Evolutionary conservation across 2,329 filamentous ascomycete genomes (phyloP), one percentile per base, ranked within the genome.

Genomic region (Pyricularia grisea): DNA sequence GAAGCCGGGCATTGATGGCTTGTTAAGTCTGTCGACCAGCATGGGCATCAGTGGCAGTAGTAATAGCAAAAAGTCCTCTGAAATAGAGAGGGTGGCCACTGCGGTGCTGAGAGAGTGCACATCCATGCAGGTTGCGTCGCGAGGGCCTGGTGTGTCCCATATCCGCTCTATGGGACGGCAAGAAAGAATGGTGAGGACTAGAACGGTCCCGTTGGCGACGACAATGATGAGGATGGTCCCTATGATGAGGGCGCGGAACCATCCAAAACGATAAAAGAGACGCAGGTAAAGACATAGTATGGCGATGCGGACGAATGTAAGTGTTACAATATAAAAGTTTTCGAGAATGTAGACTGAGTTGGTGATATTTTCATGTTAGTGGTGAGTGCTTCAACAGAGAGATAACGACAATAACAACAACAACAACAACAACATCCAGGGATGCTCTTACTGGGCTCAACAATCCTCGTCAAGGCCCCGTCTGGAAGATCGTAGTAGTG

Each of bases 241-340:
- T 23, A 61, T n/a, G 23, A 27, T 61, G 10, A 61, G 58, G 25
- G 58, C 58, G 17, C 69, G 68, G 68, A 71, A 71, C 6, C 64
- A 68, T 4, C 30, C 65, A 68, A 69, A 70, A 7, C 66, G 50
- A 64, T 68, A 33, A 58, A 72, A 71, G 30, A 71, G 69, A 14
- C 71, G 68, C 55, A 71, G 50, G 67, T 71, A 72, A 65, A 72
- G 70, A 6, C 30, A 64, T 5, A 72, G 33, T 23, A 72, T 70
- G 14, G 71, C 69, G 28, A 68, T 36, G 17, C 71, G 71, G 14
- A 67, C 69, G 7, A 71, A 17, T 23, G 70, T 66, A 1, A 72
- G 33, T 11, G 70, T 65, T 55, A 68, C 31, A n/a, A 72, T 68
- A 31, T 72, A 72, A 27, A 69, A 14, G 65, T 69, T 69, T 50